Evolutionary conservation across 805 yeast species (phyloP).

Genomic region (Zygotorulaspora chibaensis): DNA sequence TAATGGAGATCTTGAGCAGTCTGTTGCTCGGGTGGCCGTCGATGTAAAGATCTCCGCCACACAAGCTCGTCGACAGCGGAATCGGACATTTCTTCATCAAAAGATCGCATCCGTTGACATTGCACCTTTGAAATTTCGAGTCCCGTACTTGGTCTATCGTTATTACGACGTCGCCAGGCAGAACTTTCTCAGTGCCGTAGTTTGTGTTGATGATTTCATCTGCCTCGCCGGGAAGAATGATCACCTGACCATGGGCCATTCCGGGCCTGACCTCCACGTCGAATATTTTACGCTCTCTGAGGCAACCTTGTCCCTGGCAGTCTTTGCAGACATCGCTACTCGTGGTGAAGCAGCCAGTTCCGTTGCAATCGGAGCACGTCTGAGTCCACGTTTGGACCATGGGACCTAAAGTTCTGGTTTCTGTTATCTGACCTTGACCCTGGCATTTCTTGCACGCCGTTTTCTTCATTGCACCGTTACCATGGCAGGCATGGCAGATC

Average conservation of each 20-base stretch:
- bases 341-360: conserved; percentile 38
- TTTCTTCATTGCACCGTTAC: conserved; percentile 42
- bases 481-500: conserved; percentile 48
- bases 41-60: conserved; percentile 49
- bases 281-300: conserved; percentile 47
- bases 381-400: conserved; percentile 41
- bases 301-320: conserved; percentile 45
- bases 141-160: conserved; percentile 40
- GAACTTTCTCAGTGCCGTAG: conserved; percentile 30
- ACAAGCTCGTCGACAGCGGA: conserved; percentile 49
- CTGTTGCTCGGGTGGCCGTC: conserved; percentile 34
- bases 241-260: conserved; percentile 46
- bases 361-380: conserved; percentile 44
- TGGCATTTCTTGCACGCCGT: conserved; percentile 38
- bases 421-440: conserved; percentile 42
- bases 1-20: conserved; percentile 40
- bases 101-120: conserved; percentile 44
- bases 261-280: conserved; percentile 56
- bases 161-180: conserved; percentile 66
- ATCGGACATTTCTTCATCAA: conserved; percentile 41
- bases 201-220: conserved; percentile 51
- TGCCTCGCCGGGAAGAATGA: conserved; percentile 55
- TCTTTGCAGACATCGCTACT: conserved; percentile 36
- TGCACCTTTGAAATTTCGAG: conserved; percentile 33
- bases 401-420: conserved; percentile 43